These are phyloP conservation scores for Saksenaea vasiformis DNA, from an alignment of 371 early-diverging fungal genomes.

Conservation along the genomic window DNA sequence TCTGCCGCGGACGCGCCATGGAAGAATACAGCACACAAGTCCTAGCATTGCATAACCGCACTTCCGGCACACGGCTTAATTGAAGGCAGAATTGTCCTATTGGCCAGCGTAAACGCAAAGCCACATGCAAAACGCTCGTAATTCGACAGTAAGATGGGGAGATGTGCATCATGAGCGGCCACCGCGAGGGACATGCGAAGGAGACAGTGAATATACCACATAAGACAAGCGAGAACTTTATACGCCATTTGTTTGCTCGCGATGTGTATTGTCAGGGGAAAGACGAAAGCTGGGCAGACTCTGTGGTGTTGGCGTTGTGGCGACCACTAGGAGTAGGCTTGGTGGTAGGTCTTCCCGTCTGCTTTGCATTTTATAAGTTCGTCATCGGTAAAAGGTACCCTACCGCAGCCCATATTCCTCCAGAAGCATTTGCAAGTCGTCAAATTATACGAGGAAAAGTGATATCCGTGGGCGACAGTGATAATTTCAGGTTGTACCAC, in stretches of 20 bases:
- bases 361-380: slow-evolving; percentile 18
- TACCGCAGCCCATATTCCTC: slow-evolving; percentile 56
- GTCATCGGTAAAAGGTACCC: slow-evolving; percentile 42
- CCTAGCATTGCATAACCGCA: too few relatives aligned
- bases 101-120: too few relatives aligned
- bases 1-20: too few relatives aligned
- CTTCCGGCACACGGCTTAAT: too few relatives aligned
- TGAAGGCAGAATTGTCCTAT: too few relatives aligned
- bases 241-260: not conserved
- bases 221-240: not conserved
- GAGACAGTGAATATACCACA: not conserved
- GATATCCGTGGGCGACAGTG: slow-evolving; percentile 62
- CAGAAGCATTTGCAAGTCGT: slow-evolving; percentile 39
- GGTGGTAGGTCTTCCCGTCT: slow-evolving; percentile 24
- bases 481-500: slow-evolving; percentile 65
- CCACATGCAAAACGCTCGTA: too few relatives aligned
- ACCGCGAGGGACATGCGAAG: not conserved
- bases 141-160: not conserved
- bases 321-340: slow-evolving; percentile 27
- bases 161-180: not conserved
- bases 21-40: too few relatives aligned
- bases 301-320: slow-evolving; percentile 31
- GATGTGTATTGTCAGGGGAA: slow-evolving; percentile 3
- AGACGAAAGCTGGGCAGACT: slow-evolving; percentile 24
- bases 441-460: slow-evolving; percentile 49